These are phyloP conservation scores for Scleroderma bovista DNA, from an alignment of 768 basidiomycete genomes.

Conservation along the genomic window DNA sequence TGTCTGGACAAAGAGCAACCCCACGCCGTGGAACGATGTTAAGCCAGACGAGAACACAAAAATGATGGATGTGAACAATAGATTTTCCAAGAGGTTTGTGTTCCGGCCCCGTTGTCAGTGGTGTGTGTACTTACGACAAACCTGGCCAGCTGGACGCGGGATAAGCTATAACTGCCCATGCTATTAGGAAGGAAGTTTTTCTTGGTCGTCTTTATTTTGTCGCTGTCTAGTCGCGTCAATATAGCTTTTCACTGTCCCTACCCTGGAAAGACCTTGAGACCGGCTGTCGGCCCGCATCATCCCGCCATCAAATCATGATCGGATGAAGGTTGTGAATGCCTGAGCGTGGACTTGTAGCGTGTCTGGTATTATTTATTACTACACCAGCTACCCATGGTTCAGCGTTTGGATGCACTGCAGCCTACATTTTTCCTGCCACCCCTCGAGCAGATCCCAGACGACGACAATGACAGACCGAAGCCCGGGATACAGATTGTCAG, in stretches of 20 bases:
- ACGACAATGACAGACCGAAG: slow-evolving; percentile 34
- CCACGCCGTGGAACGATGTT: slow-evolving; percentile 84
- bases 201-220: neutral
- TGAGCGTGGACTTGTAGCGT: too few relatives aligned
- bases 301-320: too few relatives aligned
- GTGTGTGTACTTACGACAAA: slow-evolving; percentile 5
- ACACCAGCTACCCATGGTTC: slow-evolving; percentile 40
- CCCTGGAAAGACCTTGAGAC: neutral
- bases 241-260: too few relatives aligned
- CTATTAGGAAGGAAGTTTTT: neutral
- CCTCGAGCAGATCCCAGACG: slow-evolving; percentile 38
- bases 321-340: too few relatives aligned
- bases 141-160: slow-evolving; percentile 62
- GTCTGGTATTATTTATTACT: too few relatives aligned
- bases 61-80: slow-evolving; percentile 61
- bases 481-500: slow-evolving; percentile 31
- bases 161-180: slow-evolving; percentile 48
- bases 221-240: neutral
- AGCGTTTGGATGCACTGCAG: slow-evolving; percentile 37
- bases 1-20: slow-evolving; percentile 66
- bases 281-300: neutral
- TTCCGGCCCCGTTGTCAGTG: neutral
- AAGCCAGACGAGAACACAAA: slow-evolving; percentile 73
- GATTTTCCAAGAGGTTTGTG: slow-evolving; percentile 59
- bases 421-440: slow-evolving; percentile 35